Base-by-base conservation (phyloP, 331 rosid genomes). In the Rhamnella rubrinervis region DNA sequence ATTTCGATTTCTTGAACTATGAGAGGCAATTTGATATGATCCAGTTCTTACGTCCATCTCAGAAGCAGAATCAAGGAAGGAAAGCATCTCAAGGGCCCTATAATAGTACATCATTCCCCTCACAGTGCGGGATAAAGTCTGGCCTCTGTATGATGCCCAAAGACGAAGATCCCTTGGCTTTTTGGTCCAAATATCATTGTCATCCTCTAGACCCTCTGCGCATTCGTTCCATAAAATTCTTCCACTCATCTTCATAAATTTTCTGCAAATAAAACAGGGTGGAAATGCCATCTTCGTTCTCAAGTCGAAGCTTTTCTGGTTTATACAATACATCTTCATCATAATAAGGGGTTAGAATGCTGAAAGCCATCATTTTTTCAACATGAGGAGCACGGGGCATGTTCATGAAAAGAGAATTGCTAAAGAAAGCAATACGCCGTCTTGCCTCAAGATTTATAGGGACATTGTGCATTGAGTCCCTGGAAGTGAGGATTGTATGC, bases 71-170 rank as follows among this genome's bases (percentile, higher is more conserved):
- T 93, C 98, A 68, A 93, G 97, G 83, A 88, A 93, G 26, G 96
- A 61, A 61, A 93, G 93, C 98, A 86, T 84, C 83, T 88, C 66
- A n/a, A 93, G 97, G 62, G 98, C 98, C 62, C 89, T 85, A 76
- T 86, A 85, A 70, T 93, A 88, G 76, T 93, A 93, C 98, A 93
- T 93, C 98, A 90, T 93, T 67, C 98, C 98, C 71, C 97, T 84
- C 41, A 93, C 91, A 47, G 98, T 93, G 61, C 97, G 97, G 39
- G 96, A 86, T 70, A 93, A 69, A 25, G 98, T 93, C 84, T 93
- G 98, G 64, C 98, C 98, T 80, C 98, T 86, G 65, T 83, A 83
- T 7, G 98, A 93, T n/a, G 87, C 98, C 98, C 98, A 93, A 72
- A 85, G 79, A 41, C 98, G 93, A 65, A 90, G 87, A 40, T 93